A percentile compares a stretch with the other conserved stretches of the same genome.
Conservation (phyloP, 2,329 filamentous ascomycete genomes). For the Allantophomopsis lycopodina region DNA sequence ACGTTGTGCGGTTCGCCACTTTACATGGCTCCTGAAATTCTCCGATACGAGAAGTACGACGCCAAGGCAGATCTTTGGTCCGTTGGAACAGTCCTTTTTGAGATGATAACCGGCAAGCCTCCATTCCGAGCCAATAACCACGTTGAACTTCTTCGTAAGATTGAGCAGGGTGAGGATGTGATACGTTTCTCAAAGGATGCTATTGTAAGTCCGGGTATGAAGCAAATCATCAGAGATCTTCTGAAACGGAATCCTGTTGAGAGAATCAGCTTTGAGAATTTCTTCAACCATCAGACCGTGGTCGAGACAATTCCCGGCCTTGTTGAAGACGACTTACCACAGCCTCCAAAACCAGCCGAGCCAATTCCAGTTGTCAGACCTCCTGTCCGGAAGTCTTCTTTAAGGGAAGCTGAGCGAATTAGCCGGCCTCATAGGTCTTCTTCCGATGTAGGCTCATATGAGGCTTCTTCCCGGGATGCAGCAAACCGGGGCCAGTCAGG, state of each 20-base stretch:
- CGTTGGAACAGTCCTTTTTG: slow-evolving; percentile 85
- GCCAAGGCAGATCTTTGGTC: slow-evolving; percentile 97
- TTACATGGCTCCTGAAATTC: slow-evolving; percentile 97
- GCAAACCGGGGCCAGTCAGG: not conserved
- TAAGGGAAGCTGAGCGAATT: slow-evolving; percentile 7
- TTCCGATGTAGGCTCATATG: slow-evolving; percentile 3
- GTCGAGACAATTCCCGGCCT: slow-evolving; percentile 66
- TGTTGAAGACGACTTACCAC: slow-evolving; percentile 59
- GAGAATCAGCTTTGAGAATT: slow-evolving; percentile 71
- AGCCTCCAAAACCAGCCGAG: slow-evolving; percentile 8
- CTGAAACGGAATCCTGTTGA: slow-evolving; percentile 79
- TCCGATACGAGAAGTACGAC: slow-evolving; percentile 94
- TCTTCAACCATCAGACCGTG: slow-evolving; percentile 67
- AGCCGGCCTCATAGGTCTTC: not conserved
- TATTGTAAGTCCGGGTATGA: slow-evolving; percentile 61
- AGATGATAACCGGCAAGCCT: slow-evolving; percentile 84
- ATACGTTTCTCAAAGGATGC: slow-evolving; percentile 72
- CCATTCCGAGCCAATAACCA: slow-evolving; percentile 91
- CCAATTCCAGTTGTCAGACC: slow-evolving; percentile 7
- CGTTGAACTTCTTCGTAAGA: slow-evolving; percentile 83
- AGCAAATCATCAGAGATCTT: slow-evolving; percentile 64
- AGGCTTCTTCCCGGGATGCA: slow-evolving; percentile 13
- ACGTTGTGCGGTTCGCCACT: slow-evolving; percentile 92
- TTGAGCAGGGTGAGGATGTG: slow-evolving; percentile 75
- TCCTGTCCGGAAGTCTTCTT: slow-evolving; percentile 11